Percentiles rank a stretch among this genome's conserved stretches.
Evolutionary conservation across 2,329 filamentous ascomycete genomes (phyloP).

Genomic region (Ceratocystis smalleyi): DNA sequence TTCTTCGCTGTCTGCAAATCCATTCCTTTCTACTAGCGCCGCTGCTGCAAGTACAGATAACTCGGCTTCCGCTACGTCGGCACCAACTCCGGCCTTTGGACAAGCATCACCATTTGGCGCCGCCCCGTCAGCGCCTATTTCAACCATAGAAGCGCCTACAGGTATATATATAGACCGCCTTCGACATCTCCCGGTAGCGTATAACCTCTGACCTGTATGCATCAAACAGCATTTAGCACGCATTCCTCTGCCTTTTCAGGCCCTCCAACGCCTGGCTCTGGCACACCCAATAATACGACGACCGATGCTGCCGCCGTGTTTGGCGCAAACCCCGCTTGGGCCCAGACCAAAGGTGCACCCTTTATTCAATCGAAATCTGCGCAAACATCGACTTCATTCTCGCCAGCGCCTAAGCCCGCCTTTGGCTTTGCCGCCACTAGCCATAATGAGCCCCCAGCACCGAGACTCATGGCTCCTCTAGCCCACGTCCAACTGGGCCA

Average conservation of each 20-base stretch:
- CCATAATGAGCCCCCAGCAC: neutral
- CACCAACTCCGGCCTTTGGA: constrained; percentile 4
- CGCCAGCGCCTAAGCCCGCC: neutral
- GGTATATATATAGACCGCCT: constrained; percentile 1
- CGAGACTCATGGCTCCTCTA: neutral
- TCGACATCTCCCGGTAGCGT: too few relatives aligned
- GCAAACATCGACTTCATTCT: neutral
- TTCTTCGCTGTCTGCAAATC: constrained; percentile 8
- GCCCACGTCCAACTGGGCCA: constrained; percentile 6
- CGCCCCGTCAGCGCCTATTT: neutral
- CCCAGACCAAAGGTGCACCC: neutral
- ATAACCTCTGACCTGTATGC: neutral
- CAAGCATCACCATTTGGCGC: constrained; percentile 13
- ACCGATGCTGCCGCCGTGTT: neutral
- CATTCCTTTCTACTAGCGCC: neutral
- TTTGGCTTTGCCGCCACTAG: neutral
- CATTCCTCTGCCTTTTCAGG: neutral
- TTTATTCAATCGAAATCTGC: neutral
- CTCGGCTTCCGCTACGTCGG: neutral
- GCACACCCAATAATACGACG: neutral
- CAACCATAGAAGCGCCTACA: constrained; percentile 1
- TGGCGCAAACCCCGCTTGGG: neutral
- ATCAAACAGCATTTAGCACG: neutral
- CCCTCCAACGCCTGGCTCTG: neutral
- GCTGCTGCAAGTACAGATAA: neutral